These are phyloP conservation scores for Umbelopsis sp. DNA, from an alignment of 371 early-diverging fungal genomes.

Conservation along the genomic window DNA sequence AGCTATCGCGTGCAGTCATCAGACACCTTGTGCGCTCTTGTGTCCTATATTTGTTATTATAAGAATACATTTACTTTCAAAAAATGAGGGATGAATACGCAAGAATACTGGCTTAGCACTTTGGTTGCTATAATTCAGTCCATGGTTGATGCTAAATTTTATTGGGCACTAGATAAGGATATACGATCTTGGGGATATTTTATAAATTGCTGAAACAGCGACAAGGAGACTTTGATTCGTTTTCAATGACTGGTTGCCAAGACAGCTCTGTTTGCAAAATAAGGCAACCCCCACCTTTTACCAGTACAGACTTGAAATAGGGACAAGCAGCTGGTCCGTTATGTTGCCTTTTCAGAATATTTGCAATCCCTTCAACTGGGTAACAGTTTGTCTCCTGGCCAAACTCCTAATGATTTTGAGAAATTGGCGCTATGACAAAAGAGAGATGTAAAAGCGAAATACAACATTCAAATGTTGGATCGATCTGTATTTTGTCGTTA, in stretches of 20 bases:
- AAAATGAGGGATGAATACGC: not conserved
- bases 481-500: too few relatives aligned
- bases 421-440: not conserved
- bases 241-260: not conserved
- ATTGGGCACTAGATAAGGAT: slow-evolving; percentile 2
- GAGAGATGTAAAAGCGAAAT: not conserved
- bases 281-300: not conserved
- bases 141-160: not conserved
- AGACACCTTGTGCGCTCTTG: not conserved
- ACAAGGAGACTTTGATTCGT: not conserved
- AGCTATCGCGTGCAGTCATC: slow-evolving; percentile 9
- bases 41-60: not conserved
- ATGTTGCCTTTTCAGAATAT: slow-evolving; percentile 14
- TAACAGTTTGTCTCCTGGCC: not conserved
- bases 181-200: not conserved
- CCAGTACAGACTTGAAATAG: not conserved
- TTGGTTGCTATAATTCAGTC: not conserved
- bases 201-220: too few relatives aligned
- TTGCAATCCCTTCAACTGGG: not conserved
- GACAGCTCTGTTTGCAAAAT: not conserved
- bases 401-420: slow-evolving; percentile 11
- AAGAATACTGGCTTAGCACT: too few relatives aligned
- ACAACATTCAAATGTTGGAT: not conserved
- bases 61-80: not conserved
- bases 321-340: not conserved